Percentiles rank a stretch among this genome's conserved stretches.
phyloP scores from a whole-genome alignment of 1,139 yeast species.

The Pichia sp. region DNA sequence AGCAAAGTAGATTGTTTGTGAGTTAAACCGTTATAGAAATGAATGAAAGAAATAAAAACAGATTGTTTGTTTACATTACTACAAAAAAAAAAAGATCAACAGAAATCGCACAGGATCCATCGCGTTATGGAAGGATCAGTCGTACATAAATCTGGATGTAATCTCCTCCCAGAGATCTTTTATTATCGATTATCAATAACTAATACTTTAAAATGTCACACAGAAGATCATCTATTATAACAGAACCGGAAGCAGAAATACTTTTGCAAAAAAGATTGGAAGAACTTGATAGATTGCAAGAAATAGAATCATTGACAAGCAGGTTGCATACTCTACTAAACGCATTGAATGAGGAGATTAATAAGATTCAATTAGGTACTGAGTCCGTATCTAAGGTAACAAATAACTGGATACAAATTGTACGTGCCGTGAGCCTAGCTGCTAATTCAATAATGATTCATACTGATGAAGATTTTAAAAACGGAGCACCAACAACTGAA shows the following conservation, averaged over 20 bases:
- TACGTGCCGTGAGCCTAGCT: conserved; percentile 61
- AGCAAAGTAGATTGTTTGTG: background rate
- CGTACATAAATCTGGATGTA: background rate
- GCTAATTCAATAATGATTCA: conserved; percentile 45
- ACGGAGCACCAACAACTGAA: conserved; percentile 47
- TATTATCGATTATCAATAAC: too few species aligned
- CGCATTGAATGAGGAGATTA: conserved; percentile 1
- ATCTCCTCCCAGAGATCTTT: too few species aligned
- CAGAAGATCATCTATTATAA: conserved; percentile 12
- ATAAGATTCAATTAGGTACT: conserved; percentile 8
- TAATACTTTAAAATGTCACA: background rate
- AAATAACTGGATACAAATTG: conserved; percentile 66
- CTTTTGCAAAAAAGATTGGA: conserved; percentile 37
- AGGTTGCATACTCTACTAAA: conserved; percentile 2
- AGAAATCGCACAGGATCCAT: background rate
- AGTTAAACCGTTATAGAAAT: background rate
- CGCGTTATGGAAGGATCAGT: background rate
- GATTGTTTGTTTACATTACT: background rate
- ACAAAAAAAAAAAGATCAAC: background rate
- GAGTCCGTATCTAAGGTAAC: conserved; percentile 44
- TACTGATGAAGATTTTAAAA: conserved; percentile 40
- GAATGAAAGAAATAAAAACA: background rate
- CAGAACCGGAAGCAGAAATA: conserved; percentile 17
- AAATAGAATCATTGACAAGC: conserved; percentile 42
- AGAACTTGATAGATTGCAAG: conserved; percentile 46